Evolutionary conservation across 2,329 filamentous ascomycete species (phyloP).

Genomic region (Arthroderma sp.): DNA sequence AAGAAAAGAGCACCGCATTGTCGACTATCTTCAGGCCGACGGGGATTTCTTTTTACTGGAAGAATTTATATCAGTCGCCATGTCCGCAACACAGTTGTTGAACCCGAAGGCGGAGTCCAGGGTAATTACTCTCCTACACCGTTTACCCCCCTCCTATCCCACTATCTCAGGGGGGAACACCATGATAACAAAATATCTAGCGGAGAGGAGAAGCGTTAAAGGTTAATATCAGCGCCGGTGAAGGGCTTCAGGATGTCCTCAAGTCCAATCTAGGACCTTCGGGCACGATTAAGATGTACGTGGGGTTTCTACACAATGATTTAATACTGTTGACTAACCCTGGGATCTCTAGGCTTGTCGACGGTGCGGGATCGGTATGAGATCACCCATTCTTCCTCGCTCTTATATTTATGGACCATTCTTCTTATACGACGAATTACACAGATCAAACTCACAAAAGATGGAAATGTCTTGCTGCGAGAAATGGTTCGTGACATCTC

Average conservation of each 20-base stretch:
- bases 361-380: constrained; percentile 48
- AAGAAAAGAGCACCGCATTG: neutral
- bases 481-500: constrained; percentile 43
- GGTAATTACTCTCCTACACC: constrained; percentile 47
- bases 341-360: constrained; percentile 43
- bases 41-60: neutral
- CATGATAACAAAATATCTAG: constrained; percentile 43
- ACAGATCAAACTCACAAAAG: constrained; percentile 96
- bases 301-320: constrained; percentile 14
- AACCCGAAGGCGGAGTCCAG: constrained; percentile 98
- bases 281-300: constrained; percentile 89
- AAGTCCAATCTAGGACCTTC: constrained; percentile 90
- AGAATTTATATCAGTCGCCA: constrained; percentile 31
- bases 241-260: constrained; percentile 85
- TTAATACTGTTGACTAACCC: constrained; percentile 22
- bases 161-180: constrained; percentile 11
- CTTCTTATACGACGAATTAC: constrained; percentile 1
- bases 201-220: constrained; percentile 90
- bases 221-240: constrained; percentile 94
- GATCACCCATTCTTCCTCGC: constrained; percentile 5
- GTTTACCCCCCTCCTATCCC: constrained; percentile 9
- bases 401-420: neutral
- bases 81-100: constrained; percentile 96
- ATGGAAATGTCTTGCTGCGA: constrained; percentile 73
- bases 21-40: neutral